Evolutionary conservation across 1,284 basidiomycete species (phyloP), one percentile per base, ranked within the genome.

Genomic region (Macrocybe sp.): DNA sequence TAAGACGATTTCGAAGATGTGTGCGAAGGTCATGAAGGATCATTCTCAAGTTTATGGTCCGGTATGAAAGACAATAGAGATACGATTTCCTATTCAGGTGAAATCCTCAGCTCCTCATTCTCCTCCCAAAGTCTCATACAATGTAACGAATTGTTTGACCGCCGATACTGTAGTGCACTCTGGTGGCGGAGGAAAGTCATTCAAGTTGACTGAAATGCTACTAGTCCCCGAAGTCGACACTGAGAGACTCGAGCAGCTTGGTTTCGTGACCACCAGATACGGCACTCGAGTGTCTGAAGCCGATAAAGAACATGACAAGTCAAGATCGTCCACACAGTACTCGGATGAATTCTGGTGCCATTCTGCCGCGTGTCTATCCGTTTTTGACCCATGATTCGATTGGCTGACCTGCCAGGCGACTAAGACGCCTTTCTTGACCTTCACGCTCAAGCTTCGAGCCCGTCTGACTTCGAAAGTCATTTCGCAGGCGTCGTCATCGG

Each of bases 151-250:
- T 42, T 53, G 57, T 42, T 62, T 55, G 11, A 61, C 59, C 4
- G 57, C 62, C 31, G 53, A 55, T 45, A 33, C 52, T 11, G 48
- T 46, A 16, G 51, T 49, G 34, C 52, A 49, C 41, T 52, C 52
- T 12, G 73, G 75, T 1, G 74, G 73, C 1, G 67, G 56, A 16
- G 74, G 74, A 55, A 76, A 76, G 42, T 73, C 67, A 51, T 65
- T 63, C 43, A 77, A 59, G 48, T 72, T 61, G 30, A 75, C 55
- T 2, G 67, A 68, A 11, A 59, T 46, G 32, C 59, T 67, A 49
- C 68, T 75, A n/a, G 63, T 54, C 16, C 55, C 62, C 11, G 64
- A 70, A 22, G 53, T 59, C 16, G 70, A 44, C 30, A 66, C 67
- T 14, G 53, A 55, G 28, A 74, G 53, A 45, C 55, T 65, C 22